Evolutionary conservation across 2,329 filamentous ascomycete species (phyloP).

Genomic region (Ophiostoma ips): DNA sequence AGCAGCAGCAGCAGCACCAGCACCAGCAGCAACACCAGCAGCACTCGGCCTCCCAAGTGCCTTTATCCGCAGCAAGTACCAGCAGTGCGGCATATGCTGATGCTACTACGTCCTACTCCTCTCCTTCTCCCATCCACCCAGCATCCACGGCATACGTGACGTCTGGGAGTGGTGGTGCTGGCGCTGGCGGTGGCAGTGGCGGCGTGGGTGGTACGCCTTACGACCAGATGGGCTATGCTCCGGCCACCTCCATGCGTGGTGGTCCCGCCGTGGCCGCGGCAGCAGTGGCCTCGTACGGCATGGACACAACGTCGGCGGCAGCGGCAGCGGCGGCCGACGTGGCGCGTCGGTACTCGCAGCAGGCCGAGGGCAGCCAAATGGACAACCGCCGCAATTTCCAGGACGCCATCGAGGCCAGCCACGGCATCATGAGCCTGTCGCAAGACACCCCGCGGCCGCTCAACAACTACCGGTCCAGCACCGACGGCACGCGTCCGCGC

Average conservation of each 20-base stretch:
- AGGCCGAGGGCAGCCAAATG: slow-evolving; percentile 12
- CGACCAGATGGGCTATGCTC: slow-evolving; percentile 62
- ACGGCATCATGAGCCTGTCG: slow-evolving; percentile 91
- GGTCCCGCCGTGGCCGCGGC: slow-evolving; percentile 37
- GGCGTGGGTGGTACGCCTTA: slow-evolving; percentile 32
- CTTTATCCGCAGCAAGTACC: slow-evolving; percentile 3
- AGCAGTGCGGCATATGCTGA: neutral
- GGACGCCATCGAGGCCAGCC: slow-evolving; percentile 82
- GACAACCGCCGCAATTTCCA: slow-evolving; percentile 58
- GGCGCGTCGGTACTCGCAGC: slow-evolving; percentile 7
- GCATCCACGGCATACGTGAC: neutral
- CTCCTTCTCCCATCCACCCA: slow-evolving; percentile 34
- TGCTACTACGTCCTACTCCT: slow-evolving; percentile 37
- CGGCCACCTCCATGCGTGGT: slow-evolving; percentile 49
- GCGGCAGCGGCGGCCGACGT: neutral
- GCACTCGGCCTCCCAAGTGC: slow-evolving; percentile 15
- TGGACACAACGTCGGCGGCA: neutral
- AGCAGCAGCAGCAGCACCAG: neutral
- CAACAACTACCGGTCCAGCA: slow-evolving; percentile 45
- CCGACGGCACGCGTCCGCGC: slow-evolving; percentile 27
- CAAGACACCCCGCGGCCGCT: slow-evolving; percentile 88
- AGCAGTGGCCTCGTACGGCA: slow-evolving; percentile 16
- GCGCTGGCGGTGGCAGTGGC: too few relatives aligned
- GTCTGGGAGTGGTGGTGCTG: too few relatives aligned
- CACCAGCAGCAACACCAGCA: slow-evolving; percentile 2